Percentiles rank a stretch among this genome's conserved stretches.
phyloP scores from a whole-genome alignment of 2,329 filamentous ascomycete species.

The Drechslerella dactyloides region DNA sequence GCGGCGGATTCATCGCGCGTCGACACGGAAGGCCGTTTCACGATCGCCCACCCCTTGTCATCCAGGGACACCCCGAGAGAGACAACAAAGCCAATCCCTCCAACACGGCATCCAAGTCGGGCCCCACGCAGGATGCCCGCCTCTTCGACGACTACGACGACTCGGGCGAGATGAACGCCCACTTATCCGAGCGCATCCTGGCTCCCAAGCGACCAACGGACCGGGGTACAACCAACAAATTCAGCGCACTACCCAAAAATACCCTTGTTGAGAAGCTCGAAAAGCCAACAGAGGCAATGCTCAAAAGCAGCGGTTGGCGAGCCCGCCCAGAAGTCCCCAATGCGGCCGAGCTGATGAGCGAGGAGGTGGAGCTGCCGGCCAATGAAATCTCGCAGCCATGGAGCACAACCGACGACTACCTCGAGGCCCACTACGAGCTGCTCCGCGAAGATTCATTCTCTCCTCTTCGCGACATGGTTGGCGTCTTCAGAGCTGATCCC shows the following conservation, averaged over 20 bases:
- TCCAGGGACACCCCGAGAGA: constrained; percentile 19
- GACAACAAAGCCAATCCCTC: neutral
- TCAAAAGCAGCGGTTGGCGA: constrained; percentile 56
- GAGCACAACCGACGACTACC: constrained; percentile 68
- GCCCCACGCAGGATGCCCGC: neutral
- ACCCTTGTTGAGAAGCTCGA: constrained; percentile 49
- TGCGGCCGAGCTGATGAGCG: constrained; percentile 62
- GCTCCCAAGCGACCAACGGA: constrained; percentile 33
- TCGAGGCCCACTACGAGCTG: constrained; percentile 76
- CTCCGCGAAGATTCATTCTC: constrained; percentile 76
- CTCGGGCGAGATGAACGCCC: constrained; percentile 42
- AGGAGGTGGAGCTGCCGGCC: constrained; percentile 58
- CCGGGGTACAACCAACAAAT: neutral
- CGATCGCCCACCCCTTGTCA: constrained; percentile 20
- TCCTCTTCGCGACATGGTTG: constrained; percentile 71
- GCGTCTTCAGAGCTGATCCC: constrained; percentile 64
- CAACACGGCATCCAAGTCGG: neutral
- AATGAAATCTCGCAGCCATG: constrained; percentile 68
- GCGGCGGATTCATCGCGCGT: neutral
- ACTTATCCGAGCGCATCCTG: constrained; percentile 40
- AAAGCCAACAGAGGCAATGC: constrained; percentile 35
- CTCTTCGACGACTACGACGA: constrained; percentile 9
- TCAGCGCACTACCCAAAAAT: constrained; percentile 23
- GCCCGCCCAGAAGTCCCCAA: constrained; percentile 65
- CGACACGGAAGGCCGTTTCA: neutral